Base-by-base conservation (phyloP, 2,329 filamentous ascomycete species). In the Ophiostoma australiae region DNA sequence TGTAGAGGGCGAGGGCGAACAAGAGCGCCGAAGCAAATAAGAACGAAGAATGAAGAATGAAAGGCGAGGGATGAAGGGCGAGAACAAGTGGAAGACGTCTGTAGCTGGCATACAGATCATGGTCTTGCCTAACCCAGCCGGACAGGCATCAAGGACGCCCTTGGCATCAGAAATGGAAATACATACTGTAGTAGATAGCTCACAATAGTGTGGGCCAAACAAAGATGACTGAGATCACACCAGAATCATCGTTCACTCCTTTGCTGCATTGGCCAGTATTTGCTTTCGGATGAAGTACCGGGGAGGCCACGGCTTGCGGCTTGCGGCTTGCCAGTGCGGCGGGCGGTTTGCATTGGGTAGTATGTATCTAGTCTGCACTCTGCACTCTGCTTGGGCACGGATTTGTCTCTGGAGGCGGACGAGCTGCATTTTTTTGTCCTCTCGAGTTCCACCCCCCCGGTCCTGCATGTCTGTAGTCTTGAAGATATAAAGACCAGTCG, bases 201-300 rank as follows among this genome's bases (percentile, higher is more conserved):
- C 58, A 31, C 27, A 17, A 33, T 35, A 63, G 58, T 63, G 58
- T 63, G 58, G 58, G 58, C 58, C 58, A 63, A 63, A 27, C 58
- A 33, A 33, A 63, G 58, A 63, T 63, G 27, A 63, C 58, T 33
- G 58, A 63, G 58, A 63, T 63, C 58, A 63, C 27, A 63, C 58
- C 58, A 63, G 15, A 7, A 31, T 33, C 27, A 27, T 63, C 58
- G 52, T 27, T 58, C 11, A 4, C n/a, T 58, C 23, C 7, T 58
- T 11, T 7, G 10, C n/a, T 23, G 23, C 27, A 63, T 63, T 63
- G 27, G 58, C 58, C 58, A 63, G 33, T 63, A 33, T 13, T 35
- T 11, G 58, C 8, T 6, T 33, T 63, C 58, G 27, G 58, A 63
- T 63, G 27, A 33, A 63, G 58, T 31, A 33, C 58, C 58, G 58